Conservation (phyloP, 495 filamentous ascomycete species). For the Trichoderma asperelloides region DNA sequence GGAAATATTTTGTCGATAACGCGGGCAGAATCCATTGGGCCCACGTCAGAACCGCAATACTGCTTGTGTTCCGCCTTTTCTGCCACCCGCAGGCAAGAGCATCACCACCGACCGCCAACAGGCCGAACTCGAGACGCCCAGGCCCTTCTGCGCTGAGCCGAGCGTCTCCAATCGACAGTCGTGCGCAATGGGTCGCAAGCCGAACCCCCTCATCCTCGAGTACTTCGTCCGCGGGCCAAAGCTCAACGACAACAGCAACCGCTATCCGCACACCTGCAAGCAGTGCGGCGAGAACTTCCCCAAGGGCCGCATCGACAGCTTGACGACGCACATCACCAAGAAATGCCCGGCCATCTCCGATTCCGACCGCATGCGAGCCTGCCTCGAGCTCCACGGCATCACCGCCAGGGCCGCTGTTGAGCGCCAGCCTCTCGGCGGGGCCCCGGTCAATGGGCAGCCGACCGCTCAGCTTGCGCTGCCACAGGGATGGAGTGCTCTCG, state of each 20-base stretch:
- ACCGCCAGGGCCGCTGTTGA: slow-evolving; percentile 17
- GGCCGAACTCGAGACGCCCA: background rate
- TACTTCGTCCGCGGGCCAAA: slow-evolving; percentile 78
- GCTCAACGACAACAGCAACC: slow-evolving; percentile 74
- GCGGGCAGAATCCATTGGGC: background rate
- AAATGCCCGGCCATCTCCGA: slow-evolving; percentile 68
- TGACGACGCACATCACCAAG: slow-evolving; percentile 69
- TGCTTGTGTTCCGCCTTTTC: background rate
- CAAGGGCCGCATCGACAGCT: slow-evolving; percentile 72
- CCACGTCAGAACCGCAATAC: background rate
- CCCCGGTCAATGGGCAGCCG: slow-evolving; percentile 16
- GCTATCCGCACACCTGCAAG: slow-evolving; percentile 82
- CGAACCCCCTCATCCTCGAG: slow-evolving; percentile 72
- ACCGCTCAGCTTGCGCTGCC: slow-evolving; percentile 34
- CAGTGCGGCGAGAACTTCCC: slow-evolving; percentile 76
- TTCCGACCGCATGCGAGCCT: slow-evolving; percentile 55
- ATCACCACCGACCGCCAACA: background rate
- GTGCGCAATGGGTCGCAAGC: slow-evolving; percentile 63
- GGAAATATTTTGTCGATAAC: background rate
- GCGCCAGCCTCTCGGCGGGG: slow-evolving; percentile 9
- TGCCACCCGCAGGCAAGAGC: background rate
- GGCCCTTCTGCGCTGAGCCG: background rate
- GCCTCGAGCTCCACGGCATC: slow-evolving; percentile 40
- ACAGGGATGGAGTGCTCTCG: slow-evolving; percentile 63
- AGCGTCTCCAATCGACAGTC: background rate